Conservation (phyloP, 305 asterid genomes). For the Fraxinus sp. region DNA sequence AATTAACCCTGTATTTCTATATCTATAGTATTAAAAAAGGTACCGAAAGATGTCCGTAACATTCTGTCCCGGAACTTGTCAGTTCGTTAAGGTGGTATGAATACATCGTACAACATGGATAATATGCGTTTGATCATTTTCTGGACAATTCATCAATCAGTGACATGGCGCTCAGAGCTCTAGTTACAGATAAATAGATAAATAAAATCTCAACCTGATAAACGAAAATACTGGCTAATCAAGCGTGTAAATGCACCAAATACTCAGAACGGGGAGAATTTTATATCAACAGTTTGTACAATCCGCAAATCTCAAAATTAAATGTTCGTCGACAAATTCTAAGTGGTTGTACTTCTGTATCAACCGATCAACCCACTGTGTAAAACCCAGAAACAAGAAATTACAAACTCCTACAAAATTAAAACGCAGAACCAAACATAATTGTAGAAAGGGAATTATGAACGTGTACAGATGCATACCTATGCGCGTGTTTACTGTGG, state of each 20-base stretch:
- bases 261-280: background rate
- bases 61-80: background rate
- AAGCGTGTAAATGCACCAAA: slow-evolving; percentile 18
- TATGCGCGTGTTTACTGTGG: background rate
- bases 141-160: background rate
- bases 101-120: background rate
- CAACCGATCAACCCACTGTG: slow-evolving; percentile 31
- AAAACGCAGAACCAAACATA: slow-evolving; percentile 4
- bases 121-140: slow-evolving; percentile 20
- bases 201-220: slow-evolving; percentile 18
- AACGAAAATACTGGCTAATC: slow-evolving; percentile 15
- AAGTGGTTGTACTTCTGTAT: slow-evolving; percentile 17
- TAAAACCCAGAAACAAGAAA: slow-evolving; percentile 19
- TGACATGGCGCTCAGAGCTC: background rate
- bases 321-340: slow-evolving; percentile 7
- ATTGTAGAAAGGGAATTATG: slow-evolving; percentile 11
- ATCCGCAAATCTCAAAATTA: slow-evolving; percentile 16
- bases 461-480: background rate
- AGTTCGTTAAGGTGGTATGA: slow-evolving; percentile 4
- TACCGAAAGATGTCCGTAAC: background rate
- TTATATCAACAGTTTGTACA: slow-evolving; percentile 9
- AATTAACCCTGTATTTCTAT: background rate
- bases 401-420: slow-evolving; percentile 7
- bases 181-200: background rate
- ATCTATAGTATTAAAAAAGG: background rate